Conservation (phyloP, 1,284 basidiomycete genomes). For the Pseudozyma sp. region DNA sequence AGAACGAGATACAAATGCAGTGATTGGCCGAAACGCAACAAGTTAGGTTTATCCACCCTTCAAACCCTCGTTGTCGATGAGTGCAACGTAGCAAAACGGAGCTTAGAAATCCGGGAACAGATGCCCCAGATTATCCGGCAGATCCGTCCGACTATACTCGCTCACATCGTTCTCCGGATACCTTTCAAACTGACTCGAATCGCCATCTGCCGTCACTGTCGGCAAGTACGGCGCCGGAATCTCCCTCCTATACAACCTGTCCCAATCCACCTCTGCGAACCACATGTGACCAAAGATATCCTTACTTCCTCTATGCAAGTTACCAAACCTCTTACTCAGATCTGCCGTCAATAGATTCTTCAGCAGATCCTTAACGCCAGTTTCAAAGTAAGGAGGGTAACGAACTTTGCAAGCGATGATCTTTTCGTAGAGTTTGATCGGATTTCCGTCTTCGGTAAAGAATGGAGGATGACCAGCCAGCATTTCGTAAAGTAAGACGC, state of each 20-base stretch:
- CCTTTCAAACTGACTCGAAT: slow-evolving; percentile 67
- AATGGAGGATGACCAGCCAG: slow-evolving; percentile 69
- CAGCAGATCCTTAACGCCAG: slow-evolving; percentile 85
- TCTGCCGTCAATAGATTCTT: slow-evolving; percentile 90
- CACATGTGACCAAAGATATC: slow-evolving; percentile 97
- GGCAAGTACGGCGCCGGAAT: slow-evolving; percentile 97
- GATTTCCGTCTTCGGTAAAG: slow-evolving; percentile 73
- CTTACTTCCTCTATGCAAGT: slow-evolving; percentile 87
- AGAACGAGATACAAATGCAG: too few relatives aligned
- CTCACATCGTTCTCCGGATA: slow-evolving; percentile 65
- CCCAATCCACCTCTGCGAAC: slow-evolving; percentile 98
- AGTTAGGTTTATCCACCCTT: too few relatives aligned
- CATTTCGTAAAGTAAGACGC: slow-evolving; percentile 81
- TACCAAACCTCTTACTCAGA: slow-evolving; percentile 90
- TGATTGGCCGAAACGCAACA: too few relatives aligned
- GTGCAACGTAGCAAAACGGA: too few relatives aligned
- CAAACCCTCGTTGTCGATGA: too few relatives aligned
- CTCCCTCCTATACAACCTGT: slow-evolving; percentile 82
- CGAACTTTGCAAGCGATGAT: slow-evolving; percentile 84
- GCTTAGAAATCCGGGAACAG: slow-evolving; percentile 65
- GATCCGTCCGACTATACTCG: slow-evolving; percentile 59
- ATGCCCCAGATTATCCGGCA: slow-evolving; percentile 58
- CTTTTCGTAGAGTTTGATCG: slow-evolving; percentile 91
- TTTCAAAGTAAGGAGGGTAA: slow-evolving; percentile 89
- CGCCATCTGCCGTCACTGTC: slow-evolving; percentile 69